A percentile compares a stretch with the other conserved stretches of the same genome.
phyloP scores from a whole-genome alignment of 2,329 filamentous ascomycete genomes.

The Fusarium sp. region DNA sequence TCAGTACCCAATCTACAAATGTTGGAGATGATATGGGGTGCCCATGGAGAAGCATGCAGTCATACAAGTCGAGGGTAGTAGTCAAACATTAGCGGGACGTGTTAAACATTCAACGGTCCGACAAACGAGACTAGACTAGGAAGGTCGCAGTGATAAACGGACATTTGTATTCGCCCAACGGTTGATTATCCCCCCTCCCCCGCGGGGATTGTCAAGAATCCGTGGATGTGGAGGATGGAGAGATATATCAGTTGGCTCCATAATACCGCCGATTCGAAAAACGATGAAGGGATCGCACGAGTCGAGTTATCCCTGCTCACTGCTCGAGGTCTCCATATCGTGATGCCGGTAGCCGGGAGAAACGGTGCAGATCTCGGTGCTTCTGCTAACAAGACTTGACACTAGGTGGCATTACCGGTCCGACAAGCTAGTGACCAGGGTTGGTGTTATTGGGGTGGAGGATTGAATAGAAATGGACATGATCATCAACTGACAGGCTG shows the following conservation, averaged over 20 bases:
- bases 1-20: not conserved
- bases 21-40: not conserved
- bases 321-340: not conserved
- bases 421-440: slow-evolving; percentile 1
- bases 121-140: not conserved
- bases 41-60: not conserved
- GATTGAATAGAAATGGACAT: not conserved
- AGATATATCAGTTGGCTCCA: not conserved
- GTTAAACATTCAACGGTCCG: slow-evolving; percentile 8
- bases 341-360: slow-evolving; percentile 22
- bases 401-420: slow-evolving; percentile 14
- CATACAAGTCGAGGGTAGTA: not conserved
- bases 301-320: not conserved
- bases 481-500: not conserved
- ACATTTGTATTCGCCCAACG: slow-evolving; percentile 5
- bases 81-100: not conserved
- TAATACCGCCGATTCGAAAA: slow-evolving; percentile 11
- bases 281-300: not conserved
- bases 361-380: slow-evolving; percentile 24
- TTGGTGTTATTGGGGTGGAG: not conserved
- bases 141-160: not conserved
- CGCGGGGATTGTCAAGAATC: not conserved
- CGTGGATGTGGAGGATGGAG: not conserved
- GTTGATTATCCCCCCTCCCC: not conserved
- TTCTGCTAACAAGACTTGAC: not conserved